These are phyloP conservation scores for Globisporangium alternatum DNA, from an alignment of 352 stramenopile species.

Conservation along the genomic window DNA sequence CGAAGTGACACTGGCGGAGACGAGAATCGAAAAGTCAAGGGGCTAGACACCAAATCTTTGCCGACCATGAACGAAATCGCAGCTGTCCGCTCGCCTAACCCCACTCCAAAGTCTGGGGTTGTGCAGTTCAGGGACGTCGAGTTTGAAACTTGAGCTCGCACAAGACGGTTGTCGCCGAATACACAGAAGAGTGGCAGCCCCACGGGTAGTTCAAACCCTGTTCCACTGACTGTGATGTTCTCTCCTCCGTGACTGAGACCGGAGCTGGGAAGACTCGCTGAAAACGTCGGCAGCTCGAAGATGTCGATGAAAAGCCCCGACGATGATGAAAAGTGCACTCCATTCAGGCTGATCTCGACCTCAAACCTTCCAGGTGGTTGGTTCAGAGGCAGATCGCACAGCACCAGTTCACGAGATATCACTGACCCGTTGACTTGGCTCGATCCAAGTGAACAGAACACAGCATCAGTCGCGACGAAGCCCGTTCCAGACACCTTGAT, in stretches of 20 bases:
- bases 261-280: constrained; percentile 1
- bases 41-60: background rate
- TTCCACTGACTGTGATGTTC: constrained; percentile 20
- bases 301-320: constrained; percentile 14
- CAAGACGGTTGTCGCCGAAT: constrained; percentile 3
- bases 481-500: constrained; percentile 23
- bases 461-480: constrained; percentile 19
- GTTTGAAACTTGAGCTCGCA: constrained; percentile 1
- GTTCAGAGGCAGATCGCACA: constrained; percentile 20
- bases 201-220: constrained; percentile 16
- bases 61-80: constrained; percentile 8
- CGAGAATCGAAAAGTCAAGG: background rate
- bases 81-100: background rate
- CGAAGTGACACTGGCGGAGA: constrained; percentile 1
- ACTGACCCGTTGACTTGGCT: constrained; percentile 12
- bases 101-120: background rate
- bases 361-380: constrained; percentile 17
- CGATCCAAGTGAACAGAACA: constrained; percentile 19
- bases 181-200: constrained; percentile 4
- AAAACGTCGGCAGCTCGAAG: constrained; percentile 26
- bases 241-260: background rate
- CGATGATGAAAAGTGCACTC: constrained; percentile 23
- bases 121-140: background rate
- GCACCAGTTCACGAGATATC: constrained; percentile 14
- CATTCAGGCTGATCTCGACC: constrained; percentile 33